phyloP scores from a whole-genome alignment of 1,284 basidiomycete genomes.

The Moniliophthora roreri region DNA sequence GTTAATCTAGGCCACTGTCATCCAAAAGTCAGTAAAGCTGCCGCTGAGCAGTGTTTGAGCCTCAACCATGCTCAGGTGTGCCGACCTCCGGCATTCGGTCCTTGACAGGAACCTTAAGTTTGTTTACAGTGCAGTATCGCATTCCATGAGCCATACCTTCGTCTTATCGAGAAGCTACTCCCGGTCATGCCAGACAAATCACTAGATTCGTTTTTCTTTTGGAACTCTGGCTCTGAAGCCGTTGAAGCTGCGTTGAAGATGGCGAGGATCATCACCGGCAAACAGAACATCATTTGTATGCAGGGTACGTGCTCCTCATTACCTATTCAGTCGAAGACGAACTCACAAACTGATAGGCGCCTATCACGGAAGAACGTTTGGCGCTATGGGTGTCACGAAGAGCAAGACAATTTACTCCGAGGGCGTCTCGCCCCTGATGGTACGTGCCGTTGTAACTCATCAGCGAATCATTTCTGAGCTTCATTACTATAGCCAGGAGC shows the following conservation, averaged over 20 bases:
- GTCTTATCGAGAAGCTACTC: conserved; percentile 76
- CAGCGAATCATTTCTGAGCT: not conserved
- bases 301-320: conserved; percentile 51
- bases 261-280: conserved; percentile 73
- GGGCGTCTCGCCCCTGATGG: conserved; percentile 82
- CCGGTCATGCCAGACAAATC: conserved; percentile 85
- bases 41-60: conserved; percentile 81
- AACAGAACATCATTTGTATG: conserved; percentile 89
- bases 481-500: conserved; percentile 68
- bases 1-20: conserved; percentile 75
- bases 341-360: conserved; percentile 46
- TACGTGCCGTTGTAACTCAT: conserved; percentile 31
- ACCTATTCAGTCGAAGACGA: not conserved
- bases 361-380: conserved; percentile 87
- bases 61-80: conserved; percentile 76
- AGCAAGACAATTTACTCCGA: conserved; percentile 91
- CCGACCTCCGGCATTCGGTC: not conserved
- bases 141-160: conserved; percentile 74
- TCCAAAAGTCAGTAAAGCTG: conserved; percentile 83
- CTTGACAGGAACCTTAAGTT: not conserved
- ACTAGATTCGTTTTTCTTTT: conserved; percentile 93
- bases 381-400: conserved; percentile 85
- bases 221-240: conserved; percentile 94
- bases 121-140: conserved; percentile 70
- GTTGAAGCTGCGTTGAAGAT: conserved; percentile 84